Percentiles rank a stretch among this genome's conserved stretches.
These are phyloP conservation scores for Pouteria glomerata DNA, from an alignment of 148 eudicot genomes.

Conservation along the genomic window DNA sequence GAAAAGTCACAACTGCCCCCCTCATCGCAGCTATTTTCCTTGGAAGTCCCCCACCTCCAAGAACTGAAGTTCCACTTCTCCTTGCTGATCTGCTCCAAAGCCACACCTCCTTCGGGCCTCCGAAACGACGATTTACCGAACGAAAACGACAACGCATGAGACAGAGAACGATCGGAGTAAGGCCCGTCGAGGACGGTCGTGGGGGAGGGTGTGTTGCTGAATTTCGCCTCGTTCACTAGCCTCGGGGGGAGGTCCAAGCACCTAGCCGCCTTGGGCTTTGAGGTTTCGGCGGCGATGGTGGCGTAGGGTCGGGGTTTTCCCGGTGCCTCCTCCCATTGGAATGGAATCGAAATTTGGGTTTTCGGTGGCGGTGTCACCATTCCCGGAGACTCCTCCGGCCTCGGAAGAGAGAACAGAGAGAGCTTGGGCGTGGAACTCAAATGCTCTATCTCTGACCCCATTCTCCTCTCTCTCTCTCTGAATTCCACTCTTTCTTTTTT, in stretches of 20 bases:
- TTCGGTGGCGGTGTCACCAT: constrained; percentile 63
- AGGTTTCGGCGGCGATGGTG: constrained; percentile 6
- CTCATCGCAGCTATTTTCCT: constrained; percentile 11
- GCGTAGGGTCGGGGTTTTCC: constrained; percentile 49
- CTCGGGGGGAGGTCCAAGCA: constrained; percentile 70
- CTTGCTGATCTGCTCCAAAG: not conserved
- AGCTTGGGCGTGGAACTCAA: constrained; percentile 41
- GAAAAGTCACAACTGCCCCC: constrained; percentile 36
- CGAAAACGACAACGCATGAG: constrained; percentile 17
- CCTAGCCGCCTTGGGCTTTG: constrained; percentile 56
- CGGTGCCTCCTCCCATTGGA: constrained; percentile 87
- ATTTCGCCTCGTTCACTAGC: constrained; percentile 17
- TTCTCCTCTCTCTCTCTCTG: not conserved
- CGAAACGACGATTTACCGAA: constrained; percentile 16
- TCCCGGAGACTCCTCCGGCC: constrained; percentile 34
- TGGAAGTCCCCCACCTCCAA: constrained; percentile 33
- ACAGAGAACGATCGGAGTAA: constrained; percentile 25
- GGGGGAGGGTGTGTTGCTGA: constrained; percentile 43
- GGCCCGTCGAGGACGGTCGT: constrained; percentile 63
- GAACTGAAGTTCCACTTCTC: constrained; percentile 29
- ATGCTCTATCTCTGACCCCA: constrained; percentile 11
- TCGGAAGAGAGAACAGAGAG: constrained; percentile 35
- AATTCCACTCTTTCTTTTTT: too few species aligned
- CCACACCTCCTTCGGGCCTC: constrained; percentile 27
- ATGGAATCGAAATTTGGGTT: constrained; percentile 61